These are phyloP conservation scores for Pyrenopolyporus hunteri DNA, from an alignment of 495 filamentous ascomycete genomes.

Conservation along the genomic window DNA sequence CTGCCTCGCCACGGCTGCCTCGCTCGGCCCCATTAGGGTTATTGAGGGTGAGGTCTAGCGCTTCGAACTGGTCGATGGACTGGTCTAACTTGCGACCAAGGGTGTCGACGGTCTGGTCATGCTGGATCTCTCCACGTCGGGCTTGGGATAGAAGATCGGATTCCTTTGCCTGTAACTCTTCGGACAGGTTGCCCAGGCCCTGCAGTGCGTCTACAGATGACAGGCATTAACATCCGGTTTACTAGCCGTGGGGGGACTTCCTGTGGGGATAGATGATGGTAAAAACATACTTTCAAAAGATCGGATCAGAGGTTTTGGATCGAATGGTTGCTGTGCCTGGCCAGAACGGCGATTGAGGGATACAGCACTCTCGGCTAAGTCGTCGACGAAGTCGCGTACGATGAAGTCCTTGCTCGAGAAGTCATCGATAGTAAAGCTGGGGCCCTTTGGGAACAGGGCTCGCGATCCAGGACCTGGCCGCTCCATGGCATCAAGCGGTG, in stretches of 20 bases:
- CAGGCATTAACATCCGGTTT: constrained; percentile 30
- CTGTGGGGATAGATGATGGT: no score
- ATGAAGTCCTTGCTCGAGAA: constrained; percentile 95
- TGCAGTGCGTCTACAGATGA: constrained; percentile 63
- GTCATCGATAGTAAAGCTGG: constrained; percentile 82
- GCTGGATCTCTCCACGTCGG: constrained; percentile 87
- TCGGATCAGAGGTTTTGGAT: constrained; percentile 95
- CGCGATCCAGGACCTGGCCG: constrained; percentile 55
- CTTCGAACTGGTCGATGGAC: constrained; percentile 87
- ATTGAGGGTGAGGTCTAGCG: constrained; percentile 80
- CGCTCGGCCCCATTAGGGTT: constrained; percentile 50
- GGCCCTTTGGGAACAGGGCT: constrained; percentile 76
- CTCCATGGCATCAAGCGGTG: constrained; percentile 47
- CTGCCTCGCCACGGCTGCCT: constrained; percentile 64
- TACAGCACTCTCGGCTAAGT: constrained; percentile 83
- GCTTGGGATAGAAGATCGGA: constrained; percentile 90
- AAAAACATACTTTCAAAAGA: constrained; percentile 78
- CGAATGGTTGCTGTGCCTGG: constrained; percentile 75
- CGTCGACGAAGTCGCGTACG: constrained; percentile 95
- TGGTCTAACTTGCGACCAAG: constrained; percentile 87
- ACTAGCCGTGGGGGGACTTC: neutral
- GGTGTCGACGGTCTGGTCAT: constrained; percentile 84
- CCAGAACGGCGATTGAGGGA: constrained; percentile 77
- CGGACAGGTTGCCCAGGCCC: constrained; percentile 78
- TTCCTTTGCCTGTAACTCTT: constrained; percentile 83